Base-by-base conservation (phyloP, 2,329 filamentous ascomycete species). In the Fusarium acutatum region DNA sequence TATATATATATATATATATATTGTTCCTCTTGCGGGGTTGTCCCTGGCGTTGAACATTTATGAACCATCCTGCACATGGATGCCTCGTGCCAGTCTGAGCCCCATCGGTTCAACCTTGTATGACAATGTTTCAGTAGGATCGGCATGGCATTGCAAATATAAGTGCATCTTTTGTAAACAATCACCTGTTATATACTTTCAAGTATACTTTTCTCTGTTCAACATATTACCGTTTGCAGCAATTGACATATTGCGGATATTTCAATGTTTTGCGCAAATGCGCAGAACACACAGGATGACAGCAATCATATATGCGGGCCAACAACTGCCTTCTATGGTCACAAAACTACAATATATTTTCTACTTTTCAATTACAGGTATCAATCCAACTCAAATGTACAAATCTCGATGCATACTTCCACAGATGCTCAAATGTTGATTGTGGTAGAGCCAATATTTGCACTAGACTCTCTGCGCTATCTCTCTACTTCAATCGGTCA, bases 91-190 rank as follows among this genome's bases (percentile, higher is more conserved):
- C 9, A 22, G 15, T 34, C 28, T 47, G 37, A 50, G 61, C 50
- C 64, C 41, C 34, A 13, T 17, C 11, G 17, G 40, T 67, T 67
- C 52, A 60, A 67, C 62, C 64, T 67, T 43, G n/a, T 18, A 32
- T 57, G 22, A 17, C 26, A 49, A 12, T 26, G 18, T n/a, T n/a
- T 30, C 30, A 15, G 14, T 18, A n/a, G n/a, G 9, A 14, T 22
- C 28, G 20, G 20, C 15, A 28, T 28, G 34, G 52, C 50, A 30
- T 44, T 60, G 34, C 46, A 41, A 35, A 37, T 18, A 9, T 22
- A 60, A 46, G 28, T 52, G 34, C 46, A 60, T 60, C 17, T 32
- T 26, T 12, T 14, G 26, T 26, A 10, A n/a, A n/a, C 13, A 46
- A n/a, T 15, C 49, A 46, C 38, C 30, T 52, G 17, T 14, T 35